A percentile compares a stretch with the other conserved stretches of the same genome.
Conservation (phyloP, 192 early-diverging fungal genomes). For the Anaeromyces robustus region DNA sequence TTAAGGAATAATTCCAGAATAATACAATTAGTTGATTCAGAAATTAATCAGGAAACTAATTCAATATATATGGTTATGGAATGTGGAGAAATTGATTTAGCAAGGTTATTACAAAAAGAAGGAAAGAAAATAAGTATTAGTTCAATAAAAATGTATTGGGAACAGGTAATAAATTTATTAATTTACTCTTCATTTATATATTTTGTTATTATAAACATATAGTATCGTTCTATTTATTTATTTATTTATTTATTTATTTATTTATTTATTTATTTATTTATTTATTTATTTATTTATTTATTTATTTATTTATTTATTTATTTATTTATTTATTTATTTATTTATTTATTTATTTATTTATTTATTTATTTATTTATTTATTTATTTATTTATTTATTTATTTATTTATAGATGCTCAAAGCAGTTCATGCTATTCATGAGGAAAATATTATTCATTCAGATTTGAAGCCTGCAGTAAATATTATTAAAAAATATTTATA, state of each 20-base stretch:
- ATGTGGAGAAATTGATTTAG: conserved; percentile 79
- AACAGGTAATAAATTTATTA: conserved; percentile 29
- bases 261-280: no score
- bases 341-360: no score
- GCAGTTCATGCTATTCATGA: conserved; percentile 79
- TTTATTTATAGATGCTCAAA: conserved; percentile 56
- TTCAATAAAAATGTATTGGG: conserved; percentile 71
- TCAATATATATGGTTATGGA: conserved; percentile 67
- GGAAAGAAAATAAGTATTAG: conserved; percentile 22
- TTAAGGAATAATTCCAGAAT: conserved; percentile 54
- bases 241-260: no score
- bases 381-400: neutral
- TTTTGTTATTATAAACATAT: no score
- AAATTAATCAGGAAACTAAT: conserved; percentile 44
- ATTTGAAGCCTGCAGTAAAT: conserved; percentile 80
- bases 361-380: no score
- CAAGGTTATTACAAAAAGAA: conserved; percentile 27
- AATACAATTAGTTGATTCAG: conserved; percentile 59
- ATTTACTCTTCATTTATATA: no score
- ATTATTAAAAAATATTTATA: neutral
- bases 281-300: no score
- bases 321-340: no score
- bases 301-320: no score
- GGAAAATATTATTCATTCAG: conserved; percentile 75
- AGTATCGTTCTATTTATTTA: no score